Evolutionary conservation across 345 rosid species (phyloP), one percentile per base, ranked within the genome.

Genomic region (Passiflora organensis): DNA sequence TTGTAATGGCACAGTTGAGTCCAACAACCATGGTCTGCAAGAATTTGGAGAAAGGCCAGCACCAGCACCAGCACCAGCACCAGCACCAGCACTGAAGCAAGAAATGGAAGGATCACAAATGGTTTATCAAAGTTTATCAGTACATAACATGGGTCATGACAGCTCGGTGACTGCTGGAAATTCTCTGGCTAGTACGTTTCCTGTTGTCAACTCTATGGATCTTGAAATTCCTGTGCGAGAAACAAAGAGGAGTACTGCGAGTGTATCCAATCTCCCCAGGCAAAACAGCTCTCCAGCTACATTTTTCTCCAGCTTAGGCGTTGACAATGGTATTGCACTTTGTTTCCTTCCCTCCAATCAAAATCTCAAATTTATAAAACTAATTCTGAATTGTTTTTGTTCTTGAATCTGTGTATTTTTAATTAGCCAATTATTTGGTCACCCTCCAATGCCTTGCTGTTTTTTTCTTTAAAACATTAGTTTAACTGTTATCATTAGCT

Each of bases 211-310:
- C 13, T 50, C 76, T 1, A 48, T 64, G 57, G 51, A 47, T 24
- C n/a, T 56, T 56, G 73, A 69, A 41, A 64, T 58, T 43, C 56
- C 81, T 43, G 39, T 65, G 63, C 74, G 55, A 28, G 43, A 48
- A 46, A 45, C 43, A 24, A 67, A 73, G 63, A 43, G 53, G 64
- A 55, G 53, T 12, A 5, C 57, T 10, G 43, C 48, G 32, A 67
- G 67, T 65, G 67, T 60, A 63, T 73, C 79, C 51, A 66, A 65
- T 78, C 81, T 77, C 32, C 44, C 49, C 13, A 53, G 82, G 72
- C 85, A 75, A 51, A 62, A 42, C 73, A 80, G 83, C 67, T 77
- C 85, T 28, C 81, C 88, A 10, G 74, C 88, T 58, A 81, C 72
- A 54, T 21, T 80, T 60, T 71, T 76, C 72, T 75, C 81, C 62